Conservation (phyloP, 2,329 filamentous ascomycete genomes). For the Neopestalotiopsis sp. region DNA sequence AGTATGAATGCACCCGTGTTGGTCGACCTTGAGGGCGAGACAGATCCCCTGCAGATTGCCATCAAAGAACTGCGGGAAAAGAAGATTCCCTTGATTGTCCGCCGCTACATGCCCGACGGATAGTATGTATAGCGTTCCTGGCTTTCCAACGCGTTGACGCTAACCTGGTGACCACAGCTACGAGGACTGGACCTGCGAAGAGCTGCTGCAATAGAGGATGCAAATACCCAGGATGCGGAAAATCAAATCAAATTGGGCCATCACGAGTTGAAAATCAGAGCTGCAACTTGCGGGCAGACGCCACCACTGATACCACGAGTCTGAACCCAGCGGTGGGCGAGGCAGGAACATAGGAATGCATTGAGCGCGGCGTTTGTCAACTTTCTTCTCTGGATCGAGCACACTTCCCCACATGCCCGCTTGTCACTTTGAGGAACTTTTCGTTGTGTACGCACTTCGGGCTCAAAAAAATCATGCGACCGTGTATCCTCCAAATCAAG, state of each 20-base stretch:
- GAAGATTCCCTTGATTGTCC: constrained; percentile 95
- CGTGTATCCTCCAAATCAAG: not conserved
- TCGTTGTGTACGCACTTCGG: not conserved
- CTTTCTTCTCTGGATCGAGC: constrained; percentile 17
- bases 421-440: not conserved
- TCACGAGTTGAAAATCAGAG: not conserved
- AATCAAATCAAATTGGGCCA: not conserved
- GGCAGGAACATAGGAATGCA: constrained; percentile 9
- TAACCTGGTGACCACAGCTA: constrained; percentile 62
- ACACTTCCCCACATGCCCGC: not conserved
- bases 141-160: not conserved
- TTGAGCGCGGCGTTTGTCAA: constrained; percentile 12
- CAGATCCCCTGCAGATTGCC: constrained; percentile 95
- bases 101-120: constrained; percentile 95
- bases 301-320: not conserved
- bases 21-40: constrained; percentile 96
- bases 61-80: constrained; percentile 98
- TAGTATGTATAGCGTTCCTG: constrained; percentile 66
- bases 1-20: constrained; percentile 98
- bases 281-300: not conserved
- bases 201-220: constrained; percentile 69
- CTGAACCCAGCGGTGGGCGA: not conserved
- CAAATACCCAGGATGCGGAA: not conserved
- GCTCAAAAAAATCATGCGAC: not conserved
- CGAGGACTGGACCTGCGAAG: constrained; percentile 99